A percentile compares a stretch with the other conserved stretches of the same genome.
phyloP scores from a whole-genome alignment of 306 rosid genomes.

The Sicyos baderoa region DNA sequence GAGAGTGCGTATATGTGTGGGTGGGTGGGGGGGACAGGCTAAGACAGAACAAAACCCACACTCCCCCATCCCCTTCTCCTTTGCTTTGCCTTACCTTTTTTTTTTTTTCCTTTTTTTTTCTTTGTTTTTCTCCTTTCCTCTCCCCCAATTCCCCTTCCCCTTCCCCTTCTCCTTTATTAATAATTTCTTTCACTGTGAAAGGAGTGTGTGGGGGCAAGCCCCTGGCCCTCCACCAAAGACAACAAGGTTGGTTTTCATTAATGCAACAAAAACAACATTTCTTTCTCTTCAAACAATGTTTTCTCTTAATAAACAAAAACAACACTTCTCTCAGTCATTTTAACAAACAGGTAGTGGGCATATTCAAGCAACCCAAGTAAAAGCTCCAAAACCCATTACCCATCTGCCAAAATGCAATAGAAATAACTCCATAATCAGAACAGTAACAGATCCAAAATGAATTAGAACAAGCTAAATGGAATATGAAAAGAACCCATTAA shows the following conservation, averaged over 20 bases:
- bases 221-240: constrained; percentile 80
- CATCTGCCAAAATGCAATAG: not conserved
- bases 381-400: constrained; percentile 10
- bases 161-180: constrained; percentile 18
- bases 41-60: constrained; percentile 72
- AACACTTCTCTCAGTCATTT: constrained; percentile 14
- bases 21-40: constrained; percentile 85
- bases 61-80: constrained; percentile 41
- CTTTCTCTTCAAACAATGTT: constrained; percentile 7
- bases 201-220: constrained; percentile 36
- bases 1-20: constrained; percentile 43
- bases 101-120: constrained; percentile 32
- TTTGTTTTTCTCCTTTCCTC: not conserved
- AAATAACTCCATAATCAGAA: not conserved
- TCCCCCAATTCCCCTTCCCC: too few relatives aligned
- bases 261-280: constrained; percentile 16
- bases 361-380: constrained; percentile 8
- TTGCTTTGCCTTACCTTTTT: constrained; percentile 35
- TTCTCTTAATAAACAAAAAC: not conserved
- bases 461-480: not conserved
- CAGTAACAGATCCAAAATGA: not conserved
- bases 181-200: constrained; percentile 37
- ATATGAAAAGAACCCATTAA: not conserved
- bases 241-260: constrained; percentile 36
- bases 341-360: constrained; percentile 17